phyloP scores from a whole-genome alignment of 169 alveolate genomes.

The Plasmodium vivax region DNA sequence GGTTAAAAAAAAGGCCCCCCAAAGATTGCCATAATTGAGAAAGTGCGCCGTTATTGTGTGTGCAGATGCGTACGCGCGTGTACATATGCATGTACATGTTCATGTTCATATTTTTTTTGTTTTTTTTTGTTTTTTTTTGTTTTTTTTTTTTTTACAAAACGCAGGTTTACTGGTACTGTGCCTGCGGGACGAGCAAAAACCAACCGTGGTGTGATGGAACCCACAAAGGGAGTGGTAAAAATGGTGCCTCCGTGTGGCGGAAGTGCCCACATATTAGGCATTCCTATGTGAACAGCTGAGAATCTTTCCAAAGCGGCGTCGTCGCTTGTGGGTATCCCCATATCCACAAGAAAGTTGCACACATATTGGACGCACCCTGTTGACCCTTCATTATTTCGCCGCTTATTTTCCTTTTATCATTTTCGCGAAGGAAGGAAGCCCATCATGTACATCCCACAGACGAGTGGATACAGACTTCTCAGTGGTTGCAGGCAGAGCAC shows the following conservation, averaged over 20 bases:
- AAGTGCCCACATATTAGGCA: not conserved
- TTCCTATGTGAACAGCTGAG: not conserved
- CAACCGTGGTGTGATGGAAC: constrained; percentile 88
- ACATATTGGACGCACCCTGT: not conserved
- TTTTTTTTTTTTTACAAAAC: constrained; percentile 13
- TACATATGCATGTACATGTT: too few species aligned
- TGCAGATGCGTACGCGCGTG: not conserved
- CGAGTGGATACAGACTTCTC: constrained; percentile 82
- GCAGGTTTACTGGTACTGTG: constrained; percentile 87
- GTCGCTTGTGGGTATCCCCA: not conserved
- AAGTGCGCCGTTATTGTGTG: not conserved
- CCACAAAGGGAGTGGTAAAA: constrained; percentile 83
- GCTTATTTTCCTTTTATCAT: not conserved
- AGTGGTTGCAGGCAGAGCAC: constrained; percentile 86
- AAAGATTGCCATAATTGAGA: not conserved
- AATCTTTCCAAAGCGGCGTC: not conserved
- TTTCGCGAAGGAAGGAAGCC: constrained; percentile 83
- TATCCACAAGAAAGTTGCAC: not conserved
- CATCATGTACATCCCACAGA: constrained; percentile 85
- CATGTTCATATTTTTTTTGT: too few species aligned
- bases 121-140: too few species aligned
- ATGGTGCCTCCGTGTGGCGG: not conserved
- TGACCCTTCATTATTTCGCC: not conserved
- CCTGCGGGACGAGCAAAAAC: constrained; percentile 81
- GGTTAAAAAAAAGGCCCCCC: not conserved